Evolutionary conservation across 345 rosid genomes (phyloP), one percentile per base, ranked within the genome.

Genomic region (Camelina sativa): DNA sequence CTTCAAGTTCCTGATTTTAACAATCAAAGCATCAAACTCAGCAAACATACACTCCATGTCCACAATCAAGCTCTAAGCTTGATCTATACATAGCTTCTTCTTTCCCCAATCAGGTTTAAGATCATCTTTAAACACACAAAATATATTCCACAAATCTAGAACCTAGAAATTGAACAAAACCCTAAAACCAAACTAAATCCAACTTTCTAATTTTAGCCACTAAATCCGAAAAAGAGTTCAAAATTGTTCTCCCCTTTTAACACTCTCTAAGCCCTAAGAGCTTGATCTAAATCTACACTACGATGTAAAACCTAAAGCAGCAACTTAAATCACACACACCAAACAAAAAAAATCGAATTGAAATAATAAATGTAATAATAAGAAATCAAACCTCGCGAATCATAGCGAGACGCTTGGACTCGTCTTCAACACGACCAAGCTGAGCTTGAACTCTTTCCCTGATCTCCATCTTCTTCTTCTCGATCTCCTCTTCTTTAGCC

Each of bases 401-500:
- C 75, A 63, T 11, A 75, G 98, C 91, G 48, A 93, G 80, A 70
- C 96, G 91, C 22, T 86, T 88, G 16, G 89, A 82, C 67, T 91
- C 96, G 37, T 84, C 89, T 72, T 91, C 93, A 72, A 89, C 90
- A 63, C 98, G 97, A 72, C 93, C 91, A 71, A 91, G 66, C 82
- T 94, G 97, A 52, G 86, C 86, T 76, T 87, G 87, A 61, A 94
- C 92, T 58, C 86, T 80, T 58, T 94, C 98, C 56, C 89, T 80
- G 35, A 94, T 95, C 84, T 94, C 97, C 84, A 85, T 79, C 83
- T 87, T 94, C 85, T 84, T 91, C 89, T 72, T 85, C 86, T 94
- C 96, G 72, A 94, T 94, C 87, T 94, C 98, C 59, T 94, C 98
- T 76, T 94, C 98, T 73, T 94, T 94, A 50, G 98, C 98, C 72